Evolutionary conservation across 1,284 basidiomycete genomes (phyloP).

Genomic region (Sporisorium scitamineum): DNA sequence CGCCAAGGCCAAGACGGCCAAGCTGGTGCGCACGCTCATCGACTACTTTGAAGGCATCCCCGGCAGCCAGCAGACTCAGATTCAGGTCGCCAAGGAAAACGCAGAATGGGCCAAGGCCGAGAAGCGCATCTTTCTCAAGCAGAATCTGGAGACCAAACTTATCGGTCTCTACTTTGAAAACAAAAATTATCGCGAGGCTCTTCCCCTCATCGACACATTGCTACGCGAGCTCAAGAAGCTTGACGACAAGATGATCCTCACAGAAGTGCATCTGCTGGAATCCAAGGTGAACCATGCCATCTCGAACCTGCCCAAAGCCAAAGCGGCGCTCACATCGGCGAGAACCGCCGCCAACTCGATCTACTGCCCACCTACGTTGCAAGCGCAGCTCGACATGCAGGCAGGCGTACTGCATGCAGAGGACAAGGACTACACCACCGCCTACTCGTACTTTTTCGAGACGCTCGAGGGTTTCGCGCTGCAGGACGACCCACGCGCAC

Average conservation of each 20-base stretch:
- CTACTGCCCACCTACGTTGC: constrained; percentile 93
- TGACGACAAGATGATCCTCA: constrained; percentile 97
- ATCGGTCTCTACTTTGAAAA: constrained; percentile 85
- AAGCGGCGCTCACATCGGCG: constrained; percentile 90
- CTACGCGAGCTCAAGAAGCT: constrained; percentile 90
- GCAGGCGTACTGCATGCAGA: constrained; percentile 92
- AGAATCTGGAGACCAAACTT: constrained; percentile 90
- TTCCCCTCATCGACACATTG: constrained; percentile 84
- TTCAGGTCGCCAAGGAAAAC: constrained; percentile 86
- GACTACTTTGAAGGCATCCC: constrained; percentile 86
- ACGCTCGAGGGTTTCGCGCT: constrained; percentile 89
- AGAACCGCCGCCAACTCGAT: constrained; percentile 96
- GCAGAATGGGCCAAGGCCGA: constrained; percentile 92
- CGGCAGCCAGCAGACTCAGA: constrained; percentile 82
- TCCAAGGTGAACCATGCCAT: constrained; percentile 89
- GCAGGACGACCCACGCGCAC: constrained; percentile 74
- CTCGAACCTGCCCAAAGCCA: constrained; percentile 92
- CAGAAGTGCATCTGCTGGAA: constrained; percentile 94
- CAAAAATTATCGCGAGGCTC: constrained; percentile 81
- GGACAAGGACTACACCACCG: constrained; percentile 97
- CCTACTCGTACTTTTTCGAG: constrained; percentile 97
- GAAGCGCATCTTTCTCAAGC: constrained; percentile 94
- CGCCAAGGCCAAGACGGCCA: constrained; percentile 98
- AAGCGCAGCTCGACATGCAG: constrained; percentile 92
- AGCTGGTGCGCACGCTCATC: constrained; percentile 86